phyloP scores from a whole-genome alignment of 441 rosid species.

The Populus hybrid region DNA sequence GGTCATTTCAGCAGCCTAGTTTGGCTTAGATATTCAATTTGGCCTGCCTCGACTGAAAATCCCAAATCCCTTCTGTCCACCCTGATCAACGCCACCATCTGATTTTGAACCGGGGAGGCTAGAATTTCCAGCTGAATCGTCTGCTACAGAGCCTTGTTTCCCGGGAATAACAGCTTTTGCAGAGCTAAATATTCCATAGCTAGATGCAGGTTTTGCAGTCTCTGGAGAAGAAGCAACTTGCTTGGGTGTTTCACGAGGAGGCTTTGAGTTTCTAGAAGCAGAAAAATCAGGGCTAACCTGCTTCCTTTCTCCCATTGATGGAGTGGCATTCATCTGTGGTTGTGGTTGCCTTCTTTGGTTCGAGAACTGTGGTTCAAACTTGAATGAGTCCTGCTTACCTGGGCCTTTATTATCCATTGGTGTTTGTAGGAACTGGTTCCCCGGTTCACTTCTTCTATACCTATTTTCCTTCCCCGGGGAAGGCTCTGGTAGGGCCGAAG shows the following conservation, averaged over 20 bases:
- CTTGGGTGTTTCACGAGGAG: conserved; percentile 28
- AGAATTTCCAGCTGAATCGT: conserved; percentile 8
- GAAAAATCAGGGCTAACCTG: conserved; percentile 20
- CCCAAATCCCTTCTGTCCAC: conserved; percentile 26
- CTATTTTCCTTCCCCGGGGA: conserved; percentile 36
- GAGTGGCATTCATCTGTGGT: conserved; percentile 9
- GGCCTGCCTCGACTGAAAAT: conserved; percentile 29
- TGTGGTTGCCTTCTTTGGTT: conserved; percentile 28
- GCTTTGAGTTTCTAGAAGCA: conserved; percentile 18
- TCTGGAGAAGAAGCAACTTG: conserved; percentile 21
- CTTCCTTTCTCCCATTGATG: conserved; percentile 20
- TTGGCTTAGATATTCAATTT: conserved; percentile 11
- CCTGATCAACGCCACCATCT: conserved; percentile 13
- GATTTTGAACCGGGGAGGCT: conserved; percentile 13
- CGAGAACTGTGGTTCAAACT: conserved; percentile 33
- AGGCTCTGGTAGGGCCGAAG: conserved; percentile 11
- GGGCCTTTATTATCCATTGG: conserved; percentile 21
- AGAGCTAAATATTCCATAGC: conserved; percentile 48
- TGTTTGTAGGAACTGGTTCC: conserved; percentile 27
- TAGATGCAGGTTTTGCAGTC: conserved; percentile 24
- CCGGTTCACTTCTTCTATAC: conserved; percentile 42
- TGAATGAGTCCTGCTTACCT: conserved; percentile 27
- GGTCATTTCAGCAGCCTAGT: neutral
- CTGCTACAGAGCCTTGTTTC: conserved; percentile 21
- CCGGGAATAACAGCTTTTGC: conserved; percentile 25